Evolutionary conservation across 2,329 filamentous ascomycete species (phyloP), one percentile per base, ranked within the genome.

Genomic region (Amauroascus verrucosus): DNA sequence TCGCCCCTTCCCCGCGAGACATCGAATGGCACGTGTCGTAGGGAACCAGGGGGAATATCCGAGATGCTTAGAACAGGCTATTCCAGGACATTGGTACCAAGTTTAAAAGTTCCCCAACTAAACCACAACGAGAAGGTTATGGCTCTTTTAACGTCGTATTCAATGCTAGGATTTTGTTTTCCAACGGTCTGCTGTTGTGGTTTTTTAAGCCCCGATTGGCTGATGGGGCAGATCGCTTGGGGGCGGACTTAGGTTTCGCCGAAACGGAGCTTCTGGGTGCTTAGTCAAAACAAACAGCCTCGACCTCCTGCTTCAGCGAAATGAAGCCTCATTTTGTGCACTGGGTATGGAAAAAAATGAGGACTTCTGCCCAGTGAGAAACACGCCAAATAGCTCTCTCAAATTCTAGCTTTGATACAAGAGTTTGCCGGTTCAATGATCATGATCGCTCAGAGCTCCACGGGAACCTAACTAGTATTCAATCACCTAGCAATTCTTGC

Each of bases 31-130:
- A 48, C 45, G 45, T 48, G 45, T 28, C 13, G 45, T 16, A 37
- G 45, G 45, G n/a, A 37, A 37, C 45, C 24, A 22, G 28, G 47
- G 47, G 20, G 22, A 30, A 26, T 43, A 24, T 26, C 40, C 40
- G 22, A 26, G 2, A 24, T 43, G 51, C 51, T 48, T 53, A 48
- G 28, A 47, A 30, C 43, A 47, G 51, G 51, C 32, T 53, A 53
- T 53, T 53, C 43, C 41, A 46, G 51, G 51, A 24, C 28, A n/a
- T n/a, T 16, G 24, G 14, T 18, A 30, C 26, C 4, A 9, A 30
- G 26, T 35, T 13, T 6, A 33, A 20, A 3, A 6, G 8, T n/a
- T 2, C 3, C 9, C 8, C 13, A 28, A 30, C 43, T 45, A 45
- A 5, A 30, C 43, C 20, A 30, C 43, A 45, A 45, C 24, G n/a